Base-by-base conservation (phyloP, 116 monocot species). In the Cymodocea nodosa region DNA sequence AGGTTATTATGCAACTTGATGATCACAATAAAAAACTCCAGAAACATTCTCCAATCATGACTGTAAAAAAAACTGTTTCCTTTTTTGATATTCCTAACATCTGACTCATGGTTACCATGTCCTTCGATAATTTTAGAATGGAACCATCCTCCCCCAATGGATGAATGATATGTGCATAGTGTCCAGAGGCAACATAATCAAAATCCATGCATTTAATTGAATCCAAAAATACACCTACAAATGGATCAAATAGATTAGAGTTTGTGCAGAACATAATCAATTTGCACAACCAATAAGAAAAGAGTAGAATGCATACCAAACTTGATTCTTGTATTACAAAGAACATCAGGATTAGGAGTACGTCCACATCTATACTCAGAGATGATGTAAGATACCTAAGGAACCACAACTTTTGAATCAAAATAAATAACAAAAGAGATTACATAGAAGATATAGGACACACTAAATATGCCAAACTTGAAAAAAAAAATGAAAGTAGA, bases 281-380 rank as follows among this genome's bases (percentile, higher is more conserved):
- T 36, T 62, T 15, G 18, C 62, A 64, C 19, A 22, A 25, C 17
- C 23, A 24, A 25, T 11, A 49, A 65, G 54, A 17, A 12, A 54
- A 54, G 54, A 50, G 30, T 23, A n/a, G 18, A 39, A 18, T 3
- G 65, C 69, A 54, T 78, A 97, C 97, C 97, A 82, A 98, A 98
- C 66, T 98, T 98, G 65, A 98, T 98, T 82, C 97, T 85, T 62
- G 97, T 88, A 74, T 98, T 98, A 76, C 97, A 98, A 71, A 98
- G 86, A 53, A 98, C 84, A 70, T 98, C 97, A 68, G 97, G 97
- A 84, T 98, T 98, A 65, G 97, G 97, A 62, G 97, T 98, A 23
- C 82, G 92, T 6, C 97, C 97, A 77, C 67, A 77, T 23, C 80
- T 88, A 72, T 91, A 98, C 71, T 98, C 97, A 52, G 64, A 70